Conservation (phyloP, 1,284 basidiomycete genomes). For the Papiliotrema fonsecae region DNA sequence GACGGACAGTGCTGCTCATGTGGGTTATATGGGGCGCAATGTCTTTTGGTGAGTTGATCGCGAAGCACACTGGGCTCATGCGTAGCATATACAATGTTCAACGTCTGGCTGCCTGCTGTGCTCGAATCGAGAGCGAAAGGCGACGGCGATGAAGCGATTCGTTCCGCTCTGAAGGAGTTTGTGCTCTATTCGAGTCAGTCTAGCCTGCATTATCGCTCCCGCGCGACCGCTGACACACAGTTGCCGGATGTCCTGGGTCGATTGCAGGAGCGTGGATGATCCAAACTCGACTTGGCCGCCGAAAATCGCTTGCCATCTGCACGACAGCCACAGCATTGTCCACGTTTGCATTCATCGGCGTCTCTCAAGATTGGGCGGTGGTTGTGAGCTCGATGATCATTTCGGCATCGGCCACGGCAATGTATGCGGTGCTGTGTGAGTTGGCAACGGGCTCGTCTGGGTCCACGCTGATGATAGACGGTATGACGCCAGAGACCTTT, state of each 20-base stretch:
- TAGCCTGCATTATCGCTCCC: background rate
- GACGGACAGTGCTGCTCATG: constrained; percentile 72
- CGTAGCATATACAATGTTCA: constrained; percentile 89
- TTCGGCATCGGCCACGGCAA: constrained; percentile 75
- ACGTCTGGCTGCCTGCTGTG: constrained; percentile 88
- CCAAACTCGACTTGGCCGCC: constrained; percentile 69
- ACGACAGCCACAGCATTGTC: constrained; percentile 76
- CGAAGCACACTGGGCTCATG: constrained; percentile 2
- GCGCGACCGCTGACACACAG: constrained; percentile 49
- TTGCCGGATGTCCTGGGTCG: constrained; percentile 82
- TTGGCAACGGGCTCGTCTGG: constrained; percentile 13
- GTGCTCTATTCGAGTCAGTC: constrained; percentile 56
- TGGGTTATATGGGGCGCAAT: constrained; percentile 79
- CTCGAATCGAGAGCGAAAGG: constrained; percentile 53
- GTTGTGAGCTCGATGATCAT: constrained; percentile 75
- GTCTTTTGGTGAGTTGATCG: constrained; percentile 61
- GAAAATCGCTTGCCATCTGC: constrained; percentile 69
- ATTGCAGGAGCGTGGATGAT: constrained; percentile 87
- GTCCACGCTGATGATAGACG: constrained; percentile 39
- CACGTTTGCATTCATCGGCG: constrained; percentile 67
- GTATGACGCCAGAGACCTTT: constrained; percentile 88
- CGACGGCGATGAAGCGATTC: constrained; percentile 53
- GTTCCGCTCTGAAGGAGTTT: constrained; percentile 66
- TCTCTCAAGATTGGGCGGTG: constrained; percentile 60
- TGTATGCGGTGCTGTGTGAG: constrained; percentile 86